Evolutionary conservation across 495 filamentous ascomycete species (phyloP), one percentile per base, ranked within the genome.

Genomic region (Penicillium maclennaniae): DNA sequence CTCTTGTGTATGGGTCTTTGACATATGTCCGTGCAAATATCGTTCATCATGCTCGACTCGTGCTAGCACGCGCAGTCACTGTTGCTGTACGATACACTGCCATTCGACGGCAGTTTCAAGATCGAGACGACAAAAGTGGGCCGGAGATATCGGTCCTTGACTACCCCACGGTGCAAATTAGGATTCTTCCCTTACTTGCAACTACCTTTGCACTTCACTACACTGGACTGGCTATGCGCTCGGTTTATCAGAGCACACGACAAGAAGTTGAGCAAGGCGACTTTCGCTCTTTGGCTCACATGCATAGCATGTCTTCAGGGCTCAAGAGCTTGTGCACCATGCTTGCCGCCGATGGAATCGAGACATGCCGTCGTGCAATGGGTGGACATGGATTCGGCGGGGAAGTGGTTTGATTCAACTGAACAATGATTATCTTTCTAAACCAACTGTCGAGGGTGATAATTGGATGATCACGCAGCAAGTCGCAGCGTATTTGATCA

Each of bases 391-490:
- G 76, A 2, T 80, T 76, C 49, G 73, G 74, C 0, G 75, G 75
- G 69, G 67, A 20, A 77, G 73, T 55, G 77, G 77, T 0, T 62
- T 78, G 14, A 69, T 77, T 15, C 67, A 71, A 43, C 55, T 77
- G 31, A 77, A 78, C 47, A 70, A 69, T 37, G 73, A 79, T 25
- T 78, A 78, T 48, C 59, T 77, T 3, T 74, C 72, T 9, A 78
- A 79, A 58, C 72, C 72, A 1, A 80, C 76, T 1, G 75, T 79
- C 16, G 76, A 80, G 53, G 77, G 77, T 17, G 77, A 80, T 55
- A 79, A 80, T 40, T 79, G 75, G 74, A 78, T 80, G 75, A 77
- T 80, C 28, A 76, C 72, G 4, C 73, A 78, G 49, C 77, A 79
- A 59, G 69, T 73, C 7, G 71, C 75, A 4, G 67, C 67, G 7